Percentiles rank a stretch among this genome's conserved stretches.
phyloP scores from a whole-genome alignment of 345 rosid species.

The Gynandropsis gynandra region DNA sequence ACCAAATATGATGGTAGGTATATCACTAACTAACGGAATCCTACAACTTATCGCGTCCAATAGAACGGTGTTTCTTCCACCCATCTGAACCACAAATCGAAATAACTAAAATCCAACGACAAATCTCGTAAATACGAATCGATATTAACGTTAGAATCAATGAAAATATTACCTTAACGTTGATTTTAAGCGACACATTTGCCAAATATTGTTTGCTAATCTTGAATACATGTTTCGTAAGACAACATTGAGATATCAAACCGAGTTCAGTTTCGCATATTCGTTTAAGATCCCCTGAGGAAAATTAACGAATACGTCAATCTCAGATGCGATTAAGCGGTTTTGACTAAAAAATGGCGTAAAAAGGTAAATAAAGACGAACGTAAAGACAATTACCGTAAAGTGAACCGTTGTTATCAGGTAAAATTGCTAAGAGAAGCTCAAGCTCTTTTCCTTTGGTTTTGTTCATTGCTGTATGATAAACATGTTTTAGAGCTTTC shows the following conservation, averaged over 20 bases:
- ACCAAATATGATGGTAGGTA: constrained; percentile 96
- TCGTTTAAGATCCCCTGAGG: constrained; percentile 88
- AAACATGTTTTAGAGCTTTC: constrained; percentile 92
- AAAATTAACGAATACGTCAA: constrained; percentile 2
- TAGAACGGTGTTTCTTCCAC: constrained; percentile 96
- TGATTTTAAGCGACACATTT: constrained; percentile 89
- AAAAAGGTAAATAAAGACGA: neutral
- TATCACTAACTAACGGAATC: constrained; percentile 93
- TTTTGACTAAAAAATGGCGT: neutral
- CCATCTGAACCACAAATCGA: constrained; percentile 56
- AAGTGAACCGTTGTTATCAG: constrained; percentile 93
- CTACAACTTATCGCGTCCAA: constrained; percentile 95
- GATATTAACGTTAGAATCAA: neutral
- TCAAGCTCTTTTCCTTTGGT: constrained; percentile 95
- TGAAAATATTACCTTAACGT: constrained; percentile 67
- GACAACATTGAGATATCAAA: constrained; percentile 92
- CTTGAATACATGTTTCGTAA: constrained; percentile 94
- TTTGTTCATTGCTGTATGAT: constrained; percentile 67
- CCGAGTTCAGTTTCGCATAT: constrained; percentile 99
- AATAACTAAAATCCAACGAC: neutral
- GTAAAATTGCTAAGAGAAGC: constrained; percentile 82
- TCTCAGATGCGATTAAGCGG: neutral
- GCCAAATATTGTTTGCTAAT: constrained; percentile 96
- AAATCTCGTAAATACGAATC: neutral
- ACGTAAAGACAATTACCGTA: constrained; percentile 51